Conservation (phyloP, 768 basidiomycete genomes). For the Leccinum arenicola region DNA sequence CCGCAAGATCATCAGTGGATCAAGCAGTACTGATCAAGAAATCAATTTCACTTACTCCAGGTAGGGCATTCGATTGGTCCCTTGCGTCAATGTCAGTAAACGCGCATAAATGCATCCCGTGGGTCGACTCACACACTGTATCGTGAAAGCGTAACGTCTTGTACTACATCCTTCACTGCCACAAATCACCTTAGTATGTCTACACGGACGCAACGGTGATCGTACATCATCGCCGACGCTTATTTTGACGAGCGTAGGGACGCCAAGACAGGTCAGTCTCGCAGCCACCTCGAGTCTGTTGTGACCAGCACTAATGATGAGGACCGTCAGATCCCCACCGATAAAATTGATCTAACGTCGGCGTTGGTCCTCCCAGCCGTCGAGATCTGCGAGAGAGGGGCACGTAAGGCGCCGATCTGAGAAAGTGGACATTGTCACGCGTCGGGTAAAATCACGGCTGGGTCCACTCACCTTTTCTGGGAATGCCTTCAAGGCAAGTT, state of each 20-base stretch:
- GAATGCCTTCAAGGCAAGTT: constrained; percentile 29
- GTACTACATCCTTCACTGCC: constrained; percentile 54
- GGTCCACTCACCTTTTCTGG: constrained; percentile 39
- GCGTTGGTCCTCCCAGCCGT: constrained; percentile 49
- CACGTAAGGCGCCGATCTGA: constrained; percentile 39
- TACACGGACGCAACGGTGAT: not conserved
- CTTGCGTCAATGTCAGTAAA: constrained; percentile 23
- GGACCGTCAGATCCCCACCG: constrained; percentile 49
- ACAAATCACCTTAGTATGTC: constrained; percentile 2
- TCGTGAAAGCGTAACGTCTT: constrained; percentile 53
- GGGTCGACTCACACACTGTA: constrained; percentile 39
- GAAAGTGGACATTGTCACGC: not conserved
- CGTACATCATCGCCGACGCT: constrained; percentile 47
- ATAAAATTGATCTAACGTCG: constrained; percentile 41
- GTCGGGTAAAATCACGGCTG: not conserved
- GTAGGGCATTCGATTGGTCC: constrained; percentile 55
- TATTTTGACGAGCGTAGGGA: constrained; percentile 48
- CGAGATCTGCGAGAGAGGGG: constrained; percentile 38
- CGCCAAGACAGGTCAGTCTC: constrained; percentile 54
- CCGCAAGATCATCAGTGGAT: not conserved
- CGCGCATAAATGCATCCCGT: constrained; percentile 1
- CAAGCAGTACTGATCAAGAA: not conserved
- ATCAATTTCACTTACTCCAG: constrained; percentile 37
- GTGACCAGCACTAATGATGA: constrained; percentile 66
- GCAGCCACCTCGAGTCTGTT: constrained; percentile 63